These are phyloP conservation scores for Arthrinium puccinioides DNA, from an alignment of 2,329 filamentous ascomycete genomes.

Conservation along the genomic window DNA sequence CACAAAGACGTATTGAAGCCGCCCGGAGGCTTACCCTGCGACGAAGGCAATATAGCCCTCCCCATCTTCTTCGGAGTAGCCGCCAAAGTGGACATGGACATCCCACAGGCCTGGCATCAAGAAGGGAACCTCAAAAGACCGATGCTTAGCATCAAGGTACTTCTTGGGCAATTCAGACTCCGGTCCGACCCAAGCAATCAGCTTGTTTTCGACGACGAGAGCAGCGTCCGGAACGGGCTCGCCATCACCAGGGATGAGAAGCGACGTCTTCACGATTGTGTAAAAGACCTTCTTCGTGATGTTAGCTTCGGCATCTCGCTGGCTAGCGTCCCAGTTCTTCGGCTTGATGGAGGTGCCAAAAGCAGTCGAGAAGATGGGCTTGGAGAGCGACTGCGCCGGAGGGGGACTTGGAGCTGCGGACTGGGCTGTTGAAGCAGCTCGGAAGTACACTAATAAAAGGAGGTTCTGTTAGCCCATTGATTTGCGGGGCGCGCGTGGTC, in stretches of 20 bases:
- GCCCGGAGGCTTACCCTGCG: too few relatives aligned
- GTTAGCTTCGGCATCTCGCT: not conserved
- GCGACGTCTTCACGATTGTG: conserved; percentile 24
- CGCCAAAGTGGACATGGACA: conserved; percentile 24
- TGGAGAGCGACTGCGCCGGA: conserved; percentile 8
- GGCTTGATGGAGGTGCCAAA: conserved; percentile 19
- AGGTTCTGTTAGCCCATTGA: too few relatives aligned
- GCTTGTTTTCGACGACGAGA: conserved; percentile 26
- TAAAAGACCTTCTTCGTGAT: conserved; percentile 18
- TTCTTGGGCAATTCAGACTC: conserved; percentile 17
- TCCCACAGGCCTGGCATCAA: conserved; percentile 29
- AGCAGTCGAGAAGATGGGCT: conserved; percentile 19
- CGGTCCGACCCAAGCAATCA: conserved; percentile 30
- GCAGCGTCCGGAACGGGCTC: conserved; percentile 23
- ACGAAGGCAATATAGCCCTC: conserved; percentile 12
- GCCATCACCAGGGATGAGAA: conserved; percentile 31
- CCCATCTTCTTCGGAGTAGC: conserved; percentile 10
- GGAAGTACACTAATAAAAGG: too few relatives aligned
- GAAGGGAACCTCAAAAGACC: conserved; percentile 18
- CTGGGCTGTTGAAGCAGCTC: not conserved
- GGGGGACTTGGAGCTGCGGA: not conserved
- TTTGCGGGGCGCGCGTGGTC: too few relatives aligned
- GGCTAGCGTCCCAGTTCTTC: conserved; percentile 6
- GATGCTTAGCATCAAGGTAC: conserved; percentile 20
- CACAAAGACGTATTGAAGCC: too few relatives aligned